These are phyloP conservation scores for Fusarium pilosicola DNA, from an alignment of 2,329 filamentous ascomycete species.

Conservation along the genomic window DNA sequence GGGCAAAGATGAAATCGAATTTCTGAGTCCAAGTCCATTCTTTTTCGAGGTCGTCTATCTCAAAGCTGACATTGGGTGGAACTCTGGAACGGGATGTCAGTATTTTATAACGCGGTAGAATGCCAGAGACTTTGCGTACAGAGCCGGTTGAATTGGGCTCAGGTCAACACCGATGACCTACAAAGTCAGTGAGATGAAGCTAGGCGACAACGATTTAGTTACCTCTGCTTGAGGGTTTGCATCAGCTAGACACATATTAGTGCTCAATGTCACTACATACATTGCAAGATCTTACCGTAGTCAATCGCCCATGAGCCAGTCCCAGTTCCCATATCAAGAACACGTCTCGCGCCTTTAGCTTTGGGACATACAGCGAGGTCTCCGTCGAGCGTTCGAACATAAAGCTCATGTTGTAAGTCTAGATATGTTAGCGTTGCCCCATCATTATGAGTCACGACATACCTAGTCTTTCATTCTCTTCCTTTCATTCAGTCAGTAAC, in stretches of 20 bases:
- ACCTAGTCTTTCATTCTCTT: background rate
- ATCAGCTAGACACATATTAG: background rate
- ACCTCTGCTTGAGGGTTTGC: background rate
- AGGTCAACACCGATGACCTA: conserved; percentile 29
- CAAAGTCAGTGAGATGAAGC: background rate
- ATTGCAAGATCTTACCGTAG: background rate
- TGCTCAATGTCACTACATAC: accelerated
- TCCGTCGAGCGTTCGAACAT: background rate
- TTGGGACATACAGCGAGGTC: background rate
- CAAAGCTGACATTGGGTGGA: conserved; percentile 16
- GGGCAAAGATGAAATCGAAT: conserved; percentile 28
- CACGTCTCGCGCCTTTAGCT: background rate
- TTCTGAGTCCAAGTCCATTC: conserved; percentile 20
- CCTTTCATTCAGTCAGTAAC: background rate
- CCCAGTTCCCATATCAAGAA: background rate
- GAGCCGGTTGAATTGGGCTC: conserved; percentile 28
- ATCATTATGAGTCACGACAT: accelerated
- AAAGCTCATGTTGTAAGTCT: background rate
- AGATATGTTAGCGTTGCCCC: background rate
- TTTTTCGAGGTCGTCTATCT: conserved; percentile 26
- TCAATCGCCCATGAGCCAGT: background rate
- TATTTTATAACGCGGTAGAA: accelerated
- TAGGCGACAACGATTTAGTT: too few species aligned
- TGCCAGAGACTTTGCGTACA: background rate
- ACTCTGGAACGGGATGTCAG: background rate